phyloP scores from a whole-genome alignment of 805 yeast genomes.

The Alloascoidea hylecoeti region DNA sequence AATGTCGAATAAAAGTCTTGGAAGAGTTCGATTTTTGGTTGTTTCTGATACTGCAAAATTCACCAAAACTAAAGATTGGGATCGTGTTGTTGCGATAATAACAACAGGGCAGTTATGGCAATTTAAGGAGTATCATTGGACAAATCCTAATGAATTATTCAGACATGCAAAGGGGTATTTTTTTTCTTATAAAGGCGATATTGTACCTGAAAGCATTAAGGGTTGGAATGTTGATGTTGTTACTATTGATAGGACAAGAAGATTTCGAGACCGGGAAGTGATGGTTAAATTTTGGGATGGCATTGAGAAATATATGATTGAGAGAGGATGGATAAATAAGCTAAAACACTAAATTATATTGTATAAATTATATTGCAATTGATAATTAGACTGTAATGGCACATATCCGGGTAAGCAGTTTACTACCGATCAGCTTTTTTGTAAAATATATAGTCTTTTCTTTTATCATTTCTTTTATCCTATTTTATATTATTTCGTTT shows the following conservation, averaged over 20 bases:
- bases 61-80: slow-evolving; percentile 96
- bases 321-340: slow-evolving; percentile 46
- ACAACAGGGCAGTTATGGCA: slow-evolving; percentile 99
- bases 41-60: slow-evolving; percentile 82
- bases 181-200: slow-evolving; percentile 64
- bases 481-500: no score
- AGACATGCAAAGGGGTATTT: slow-evolving; percentile 77
- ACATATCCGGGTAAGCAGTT: no score
- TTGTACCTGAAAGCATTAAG: slow-evolving; percentile 56
- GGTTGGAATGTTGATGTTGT: slow-evolving; percentile 86
- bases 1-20: slow-evolving; percentile 42
- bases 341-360: no score
- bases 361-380: no score
- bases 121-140: slow-evolving; percentile 74
- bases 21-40: slow-evolving; percentile 55
- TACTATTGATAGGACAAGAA: slow-evolving; percentile 61
- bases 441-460: no score
- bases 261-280: slow-evolving; percentile 84
- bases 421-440: no score
- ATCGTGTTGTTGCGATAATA: slow-evolving; percentile 86
- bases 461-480: no score
- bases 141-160: slow-evolving; percentile 67
- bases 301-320: slow-evolving; percentile 57
- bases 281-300: slow-evolving; percentile 77
- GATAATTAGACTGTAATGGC: no score